Base-by-base conservation (phyloP, 352 stramenopile species). In the Globisporangium nagaii region DNA sequence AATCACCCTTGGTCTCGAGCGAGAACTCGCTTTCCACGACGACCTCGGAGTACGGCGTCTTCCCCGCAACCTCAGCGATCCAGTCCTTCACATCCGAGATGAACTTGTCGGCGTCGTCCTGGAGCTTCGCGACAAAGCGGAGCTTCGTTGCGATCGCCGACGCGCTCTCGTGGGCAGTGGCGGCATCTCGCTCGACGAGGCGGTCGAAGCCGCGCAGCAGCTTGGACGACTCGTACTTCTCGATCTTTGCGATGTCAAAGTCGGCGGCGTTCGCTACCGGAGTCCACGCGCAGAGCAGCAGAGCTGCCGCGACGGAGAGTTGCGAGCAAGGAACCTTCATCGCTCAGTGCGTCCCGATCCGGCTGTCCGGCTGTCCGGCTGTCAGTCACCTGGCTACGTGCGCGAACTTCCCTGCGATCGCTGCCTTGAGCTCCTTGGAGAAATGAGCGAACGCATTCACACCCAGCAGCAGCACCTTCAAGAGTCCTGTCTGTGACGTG, bases 11-110 rank as follows among this genome's bases (percentile, higher is more conserved):
- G 1, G 44, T 53, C 7, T 53, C 39, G n/a, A 68, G 27, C 36
- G 63, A 58, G 28, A 71, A 71, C 13, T 57, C 41, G 32, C 36
- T 59, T 10, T 48, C 35, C 8, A 66, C 31, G 3, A 58, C 13
- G 2, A 70, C 27, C 5, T 50, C 36, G 10, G 51, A 55, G 5
- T 49, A 30, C 31, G 50, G 28, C 0, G 22, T 15, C 11, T 50
- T 25, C 0, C 50, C 50, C 3, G 40, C 40, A 7, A 57, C n/a
- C 4, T 19, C 30, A 6, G 28, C 24, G 39, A 57, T 47, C 50
- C 50, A 57, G 13, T 13, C 15, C 27, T 49, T 49, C 28, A 57
- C 50, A 13, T 49, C 30, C 22, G 39, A 36, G 24, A 55, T 35
- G 27, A 61, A 61, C 19, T 17, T 31, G 25, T 58, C 34, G 0